These are phyloP conservation scores for Lactarius hatsudake DNA, from an alignment of 768 basidiomycete species.

Conservation along the genomic window DNA sequence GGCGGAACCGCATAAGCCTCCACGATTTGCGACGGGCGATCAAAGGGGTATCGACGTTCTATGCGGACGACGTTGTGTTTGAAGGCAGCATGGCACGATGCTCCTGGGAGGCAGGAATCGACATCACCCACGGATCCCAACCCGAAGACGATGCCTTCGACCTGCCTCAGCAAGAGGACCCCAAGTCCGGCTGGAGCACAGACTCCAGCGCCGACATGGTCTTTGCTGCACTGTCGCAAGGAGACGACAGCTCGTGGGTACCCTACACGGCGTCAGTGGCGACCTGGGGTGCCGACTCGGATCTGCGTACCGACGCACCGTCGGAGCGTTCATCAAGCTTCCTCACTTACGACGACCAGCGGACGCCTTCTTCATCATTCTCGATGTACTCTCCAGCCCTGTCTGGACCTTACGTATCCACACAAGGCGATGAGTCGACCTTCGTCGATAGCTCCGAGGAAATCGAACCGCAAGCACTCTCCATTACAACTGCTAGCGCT, in stretches of 20 bases:
- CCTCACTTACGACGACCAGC: conserved; percentile 25
- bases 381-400: conserved; percentile 28
- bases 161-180: conserved; percentile 50
- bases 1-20: conserved; percentile 37
- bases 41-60: conserved; percentile 59
- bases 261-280: conserved; percentile 22
- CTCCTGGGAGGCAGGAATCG: conserved; percentile 73
- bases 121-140: conserved; percentile 49
- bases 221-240: conserved; percentile 22
- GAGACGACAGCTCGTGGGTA: conserved; percentile 20
- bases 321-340: conserved; percentile 23
- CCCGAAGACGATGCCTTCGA: conserved; percentile 35
- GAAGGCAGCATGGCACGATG: conserved; percentile 80
- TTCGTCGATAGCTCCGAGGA: conserved; percentile 17
- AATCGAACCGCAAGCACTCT: conserved; percentile 17
- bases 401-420: conserved; percentile 24
- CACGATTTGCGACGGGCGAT: conserved; percentile 55
- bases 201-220: conserved; percentile 35
- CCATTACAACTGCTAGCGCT: conserved; percentile 18
- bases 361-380: conserved; percentile 27
- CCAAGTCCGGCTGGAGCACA: conserved; percentile 60
- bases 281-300: conserved; percentile 26
- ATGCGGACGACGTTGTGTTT: conserved; percentile 71
- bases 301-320: conserved; percentile 13
- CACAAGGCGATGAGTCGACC: conserved; percentile 20